Evolutionary conservation across 2,329 filamentous ascomycete genomes (phyloP), one percentile per base, ranked within the genome.

Genomic region (Xylariaceae sp.): DNA sequence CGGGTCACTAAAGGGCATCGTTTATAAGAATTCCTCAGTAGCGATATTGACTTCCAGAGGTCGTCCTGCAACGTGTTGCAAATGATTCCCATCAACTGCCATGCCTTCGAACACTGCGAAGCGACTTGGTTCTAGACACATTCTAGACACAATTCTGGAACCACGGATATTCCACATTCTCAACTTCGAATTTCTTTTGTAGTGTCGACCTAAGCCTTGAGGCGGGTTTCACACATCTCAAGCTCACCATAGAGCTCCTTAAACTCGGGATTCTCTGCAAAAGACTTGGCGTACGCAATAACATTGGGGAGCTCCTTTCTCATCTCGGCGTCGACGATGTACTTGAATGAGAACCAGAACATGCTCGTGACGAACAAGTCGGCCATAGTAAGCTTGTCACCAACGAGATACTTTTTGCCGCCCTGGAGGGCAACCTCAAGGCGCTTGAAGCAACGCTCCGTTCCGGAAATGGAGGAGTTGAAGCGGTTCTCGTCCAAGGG

Each of bases 331-430:
- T 71, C 69, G 40, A 69, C 43, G 19, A 73, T 14, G 54, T 66
- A 63, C 55, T 60, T 61, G 47, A 58, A 47, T 5, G 49, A 55
- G 19, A 54, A 46, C 43, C 60, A 57, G 42, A 73, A 41, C 5
- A 57, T 10, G 6, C 66, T 63, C 2, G 55, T 59, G 6, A 74
- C 63, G 64, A 67, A 66, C 38, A 72, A 41, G 48, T 74, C 72
- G 31, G 72, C 72, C 41, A 73, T 49, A 6, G 71, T 73, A 22
- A 73, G 39, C 44, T 61, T 41, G 48, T 71, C 67, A 6, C 71
- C 71, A 12, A 73, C 70, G 4, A 74, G 62, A 54, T 60, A 70
- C 66, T 70, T 68, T 59, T 63, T 66, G 42, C 67, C 66, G 18
- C 59, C 67, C 53, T 66, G 16, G 6, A 73, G 59, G 3, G 57